Evolutionary conservation across 164 flowering plant genomes (phyloP), one percentile per base, ranked within the genome.

Genomic region (Taxillus chinensis): DNA sequence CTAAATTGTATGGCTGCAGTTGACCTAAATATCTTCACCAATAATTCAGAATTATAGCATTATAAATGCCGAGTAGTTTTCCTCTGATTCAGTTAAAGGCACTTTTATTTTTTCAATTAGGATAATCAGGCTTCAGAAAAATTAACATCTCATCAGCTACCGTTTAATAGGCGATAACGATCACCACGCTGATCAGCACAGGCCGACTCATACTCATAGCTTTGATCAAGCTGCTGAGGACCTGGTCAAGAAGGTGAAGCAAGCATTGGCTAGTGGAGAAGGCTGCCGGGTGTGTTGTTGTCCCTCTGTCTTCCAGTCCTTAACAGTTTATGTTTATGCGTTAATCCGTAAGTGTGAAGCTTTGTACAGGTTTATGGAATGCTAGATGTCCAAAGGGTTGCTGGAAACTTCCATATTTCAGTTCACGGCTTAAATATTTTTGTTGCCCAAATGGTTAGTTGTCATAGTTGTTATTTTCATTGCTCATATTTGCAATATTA

Each of bases 391-490:
- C 99, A 95, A 77, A 82, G 99, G 59, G 99, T 95, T 75, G 99
- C 99, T 71, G 99, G 99, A 60, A 95, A 95, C 75, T 95, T 95
- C 69, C 99, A 95, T 70, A 80, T 95, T 61, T 95, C 99, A 60
- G 93, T 95, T 68, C 99, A 95, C 71, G 98, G 98, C 5, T 76
- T 95, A 63, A 95, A 87, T 67, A 82, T 91, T 38, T 89, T 87
- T 77, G 98, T 91, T 56, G 99, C 99, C 55, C 96, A 91, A 71
- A 89, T 83, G 98, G 99, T 95, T 39, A 69, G 79, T 69, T 55
- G 54, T 68, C 27, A n/a, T 61, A 27, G 27, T 45, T n/a, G 37
- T 49, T 45, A 39, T 50, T 57, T 57, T 67, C 3, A 3, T 39
- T 27, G 11, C 4, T 11, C 41, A 9, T 45, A 10, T 55, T 56